A percentile compares a stretch with the other conserved stretches of the same genome.
These are phyloP conservation scores for Fibroporia radiculosa DNA, from an alignment of 768 basidiomycete genomes.

Conservation along the genomic window DNA sequence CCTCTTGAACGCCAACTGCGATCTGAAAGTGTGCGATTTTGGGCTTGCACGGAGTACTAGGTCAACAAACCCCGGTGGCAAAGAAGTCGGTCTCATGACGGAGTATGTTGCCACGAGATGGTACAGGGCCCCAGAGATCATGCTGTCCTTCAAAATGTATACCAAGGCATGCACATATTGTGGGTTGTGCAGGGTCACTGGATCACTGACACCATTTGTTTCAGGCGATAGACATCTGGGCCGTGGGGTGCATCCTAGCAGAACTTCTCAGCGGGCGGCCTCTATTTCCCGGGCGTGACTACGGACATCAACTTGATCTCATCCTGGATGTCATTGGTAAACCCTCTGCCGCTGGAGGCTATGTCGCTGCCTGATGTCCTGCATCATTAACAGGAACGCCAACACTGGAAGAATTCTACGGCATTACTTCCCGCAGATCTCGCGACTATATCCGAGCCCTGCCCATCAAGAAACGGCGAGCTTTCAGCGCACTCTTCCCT, in stretches of 20 bases:
- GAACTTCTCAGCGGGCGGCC: conserved; percentile 78
- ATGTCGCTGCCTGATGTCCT: not conserved
- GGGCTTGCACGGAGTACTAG: conserved; percentile 69
- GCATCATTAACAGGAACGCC: conserved; percentile 52
- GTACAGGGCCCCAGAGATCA: conserved; percentile 93
- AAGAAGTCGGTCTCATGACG: conserved; percentile 65
- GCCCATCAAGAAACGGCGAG: conserved; percentile 69
- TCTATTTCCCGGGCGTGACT: conserved; percentile 83
- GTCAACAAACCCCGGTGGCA: conserved; percentile 43
- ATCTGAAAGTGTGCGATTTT: conserved; percentile 86
- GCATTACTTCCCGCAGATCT: conserved; percentile 78
- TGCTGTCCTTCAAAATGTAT: conserved; percentile 90
- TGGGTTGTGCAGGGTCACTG: not conserved
- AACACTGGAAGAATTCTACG: conserved; percentile 84
- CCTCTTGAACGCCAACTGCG: conserved; percentile 83
- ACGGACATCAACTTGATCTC: conserved; percentile 81
- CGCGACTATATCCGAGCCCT: conserved; percentile 84
- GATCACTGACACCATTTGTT: not conserved
- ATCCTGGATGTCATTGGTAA: conserved; percentile 82
- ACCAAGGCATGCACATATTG: conserved; percentile 42
- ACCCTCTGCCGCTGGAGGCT: conserved; percentile 5
- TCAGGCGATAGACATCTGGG: conserved; percentile 69
- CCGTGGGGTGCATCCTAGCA: conserved; percentile 69
- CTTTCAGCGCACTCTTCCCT: conserved; percentile 71
- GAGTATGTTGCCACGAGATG: conserved; percentile 89